Conservation (phyloP, 345 rosid species). For the Abelmoschus esculentus region DNA sequence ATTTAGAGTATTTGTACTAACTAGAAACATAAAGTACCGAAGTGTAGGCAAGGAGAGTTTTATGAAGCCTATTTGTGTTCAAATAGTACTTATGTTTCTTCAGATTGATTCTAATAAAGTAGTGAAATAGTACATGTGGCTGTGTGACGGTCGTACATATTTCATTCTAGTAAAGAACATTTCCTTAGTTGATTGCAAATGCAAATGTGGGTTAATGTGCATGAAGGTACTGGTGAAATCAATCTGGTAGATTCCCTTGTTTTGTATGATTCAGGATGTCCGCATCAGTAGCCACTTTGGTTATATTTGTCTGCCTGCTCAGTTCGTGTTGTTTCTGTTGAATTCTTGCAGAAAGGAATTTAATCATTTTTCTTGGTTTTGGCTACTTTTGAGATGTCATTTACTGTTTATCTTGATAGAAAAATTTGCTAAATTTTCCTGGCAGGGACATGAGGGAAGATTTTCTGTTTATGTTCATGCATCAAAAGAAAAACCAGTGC, state of each 20-base stretch:
- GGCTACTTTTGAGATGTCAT: background rate
- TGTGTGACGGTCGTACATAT: background rate
- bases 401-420: background rate
- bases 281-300: background rate
- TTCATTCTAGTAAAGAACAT: background rate
- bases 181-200: background rate
- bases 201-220: background rate
- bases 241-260: background rate
- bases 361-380: background rate
- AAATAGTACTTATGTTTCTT: background rate
- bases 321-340: background rate
- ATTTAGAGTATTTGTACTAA: background rate
- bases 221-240: background rate
- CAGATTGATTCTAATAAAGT: background rate
- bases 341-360: background rate
- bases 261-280: background rate
- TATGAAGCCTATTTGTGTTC: background rate
- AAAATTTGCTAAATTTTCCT: background rate
- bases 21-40: background rate
- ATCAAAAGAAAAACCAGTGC: conserved; percentile 46
- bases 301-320: background rate
- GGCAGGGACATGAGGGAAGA: conserved; percentile 62
- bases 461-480: conserved; percentile 66
- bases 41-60: background rate
- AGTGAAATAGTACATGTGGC: background rate